Evolutionary conservation across 228 moss, liverwort and hornwort species (phyloP), one percentile per base, ranked within the genome.

Genomic region (Sphagnum fallax): DNA sequence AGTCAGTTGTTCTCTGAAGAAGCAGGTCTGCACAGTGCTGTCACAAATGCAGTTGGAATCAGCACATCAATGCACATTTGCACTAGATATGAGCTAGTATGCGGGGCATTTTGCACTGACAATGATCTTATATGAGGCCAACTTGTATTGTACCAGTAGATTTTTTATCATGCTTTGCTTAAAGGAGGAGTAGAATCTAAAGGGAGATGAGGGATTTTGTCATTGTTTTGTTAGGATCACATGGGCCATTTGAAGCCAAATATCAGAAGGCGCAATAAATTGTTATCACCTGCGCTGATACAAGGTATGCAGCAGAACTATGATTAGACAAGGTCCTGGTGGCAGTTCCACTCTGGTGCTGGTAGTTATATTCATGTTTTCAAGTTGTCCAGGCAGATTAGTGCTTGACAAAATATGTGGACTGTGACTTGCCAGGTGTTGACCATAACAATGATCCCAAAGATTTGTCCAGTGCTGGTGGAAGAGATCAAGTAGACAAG

Each of bases 391-490:
- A 32, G 32, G 32, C 32, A 32, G 32, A 32, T 32, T 32, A 32
- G 32, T 32, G 32, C 32, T 55, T 55, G 3, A 55, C 55, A 55
- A 55, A 0, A 55, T 12, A 12, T 53, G 55, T 52, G 52, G 69
- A 60, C 11, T 52, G 62, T 64, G 61, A 6, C 58, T 67, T 50
- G 48, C 4, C 14, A 60, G 6, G 62, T 10, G 70, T 70, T 66
- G 63, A 60, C 76, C 50, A 60, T 70, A 66, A 82, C 14, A 51
- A 60, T 49, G 65, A 51, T 73, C 16, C 65, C 14, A 74, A 60
- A 72, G 76, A 81, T 77, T 65, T 75, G 77, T 69, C 73, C 67
- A 80, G 68, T 72, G 62, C 67, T 79, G 68, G 15, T 67, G 74
- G 64, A 73, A 67, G 65, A 49, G 64, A 60, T 70, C 59, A 62